These are phyloP conservation scores for Lentinula sp. DNA, from an alignment of 768 basidiomycete species.

Conservation along the genomic window DNA sequence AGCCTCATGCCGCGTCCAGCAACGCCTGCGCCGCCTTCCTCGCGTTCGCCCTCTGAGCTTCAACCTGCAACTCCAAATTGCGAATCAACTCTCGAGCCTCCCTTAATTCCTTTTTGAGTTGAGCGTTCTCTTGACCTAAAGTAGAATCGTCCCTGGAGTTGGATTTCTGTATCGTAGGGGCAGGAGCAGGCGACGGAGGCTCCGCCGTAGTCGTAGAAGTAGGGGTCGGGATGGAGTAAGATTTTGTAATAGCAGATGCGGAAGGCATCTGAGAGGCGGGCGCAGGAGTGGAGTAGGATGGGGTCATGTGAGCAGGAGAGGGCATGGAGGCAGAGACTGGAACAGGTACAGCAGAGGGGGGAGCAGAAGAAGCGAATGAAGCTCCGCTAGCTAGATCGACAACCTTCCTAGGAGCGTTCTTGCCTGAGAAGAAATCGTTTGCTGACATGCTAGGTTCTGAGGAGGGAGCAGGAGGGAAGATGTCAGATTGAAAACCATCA, in stretches of 20 bases:
- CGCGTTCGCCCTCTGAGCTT: constrained; percentile 69
- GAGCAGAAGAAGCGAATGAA: constrained; percentile 17
- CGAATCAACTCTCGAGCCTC: constrained; percentile 80
- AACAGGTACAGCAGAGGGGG: constrained; percentile 19
- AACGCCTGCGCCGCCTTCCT: constrained; percentile 68
- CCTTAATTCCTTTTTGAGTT: constrained; percentile 59
- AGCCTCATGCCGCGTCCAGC: constrained; percentile 18
- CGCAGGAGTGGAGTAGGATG: neutral
- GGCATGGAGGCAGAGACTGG: constrained; percentile 30
- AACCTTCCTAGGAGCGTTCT: constrained; percentile 65
- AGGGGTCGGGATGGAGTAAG: constrained; percentile 4
- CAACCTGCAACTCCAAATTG: constrained; percentile 78
- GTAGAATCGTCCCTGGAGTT: neutral
- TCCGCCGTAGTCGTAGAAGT: constrained; percentile 6
- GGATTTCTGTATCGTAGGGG: neutral
- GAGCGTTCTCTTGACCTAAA: constrained; percentile 53
- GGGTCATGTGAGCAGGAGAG: constrained; percentile 15
- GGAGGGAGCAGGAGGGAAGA: constrained; percentile 89
- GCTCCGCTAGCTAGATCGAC: constrained; percentile 72
- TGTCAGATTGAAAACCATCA: constrained; percentile 95
- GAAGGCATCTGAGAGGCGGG: constrained; percentile 6
- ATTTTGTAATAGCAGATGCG: neutral
- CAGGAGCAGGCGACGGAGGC: neutral
- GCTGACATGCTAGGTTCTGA: constrained; percentile 75
- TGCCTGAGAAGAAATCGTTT: constrained; percentile 84